Conservation (phyloP, 2,329 filamentous ascomycete genomes). For the Blastomyces emzantsi region DNA sequence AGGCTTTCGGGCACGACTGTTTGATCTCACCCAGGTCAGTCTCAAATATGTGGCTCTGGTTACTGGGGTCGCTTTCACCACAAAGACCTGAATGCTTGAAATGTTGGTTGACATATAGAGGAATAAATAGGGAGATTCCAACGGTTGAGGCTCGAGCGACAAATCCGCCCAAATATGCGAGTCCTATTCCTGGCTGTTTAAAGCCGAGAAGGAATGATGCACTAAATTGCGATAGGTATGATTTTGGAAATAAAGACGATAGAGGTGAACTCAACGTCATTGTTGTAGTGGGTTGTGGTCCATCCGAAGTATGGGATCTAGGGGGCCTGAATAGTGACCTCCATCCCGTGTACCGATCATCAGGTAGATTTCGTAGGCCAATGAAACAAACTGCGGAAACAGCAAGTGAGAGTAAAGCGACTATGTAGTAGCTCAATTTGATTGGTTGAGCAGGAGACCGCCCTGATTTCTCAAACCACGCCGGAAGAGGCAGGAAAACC, state of each 20-base stretch:
- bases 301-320: slow-evolving; percentile 6
- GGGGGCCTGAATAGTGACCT: slow-evolving; percentile 37
- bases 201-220: slow-evolving; percentile 62
- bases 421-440: slow-evolving; percentile 77
- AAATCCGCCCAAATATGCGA: slow-evolving; percentile 89
- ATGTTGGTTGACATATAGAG: slow-evolving; percentile 84
- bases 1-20: slow-evolving; percentile 73
- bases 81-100: slow-evolving; percentile 78
- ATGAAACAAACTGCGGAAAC: slow-evolving; percentile 70
- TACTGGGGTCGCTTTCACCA: slow-evolving; percentile 34
- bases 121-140: slow-evolving; percentile 89
- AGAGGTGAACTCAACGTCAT: background rate
- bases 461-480: slow-evolving; percentile 65
- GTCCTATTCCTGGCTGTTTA: slow-evolving; percentile 64
- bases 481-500: slow-evolving; percentile 79
- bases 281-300: background rate
- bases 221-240: slow-evolving; percentile 48
- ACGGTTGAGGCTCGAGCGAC: slow-evolving; percentile 92
- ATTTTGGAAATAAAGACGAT: slow-evolving; percentile 12
- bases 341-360: slow-evolving; percentile 72
- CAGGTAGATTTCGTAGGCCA: slow-evolving; percentile 58
- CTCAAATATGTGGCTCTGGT: slow-evolving; percentile 24
- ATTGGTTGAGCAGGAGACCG: slow-evolving; percentile 66
- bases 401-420: slow-evolving; percentile 60
- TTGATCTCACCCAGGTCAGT: slow-evolving; percentile 56